phyloP scores from a whole-genome alignment of 192 early-diverging fungal genomes.

The Coemansia sp. region DNA sequence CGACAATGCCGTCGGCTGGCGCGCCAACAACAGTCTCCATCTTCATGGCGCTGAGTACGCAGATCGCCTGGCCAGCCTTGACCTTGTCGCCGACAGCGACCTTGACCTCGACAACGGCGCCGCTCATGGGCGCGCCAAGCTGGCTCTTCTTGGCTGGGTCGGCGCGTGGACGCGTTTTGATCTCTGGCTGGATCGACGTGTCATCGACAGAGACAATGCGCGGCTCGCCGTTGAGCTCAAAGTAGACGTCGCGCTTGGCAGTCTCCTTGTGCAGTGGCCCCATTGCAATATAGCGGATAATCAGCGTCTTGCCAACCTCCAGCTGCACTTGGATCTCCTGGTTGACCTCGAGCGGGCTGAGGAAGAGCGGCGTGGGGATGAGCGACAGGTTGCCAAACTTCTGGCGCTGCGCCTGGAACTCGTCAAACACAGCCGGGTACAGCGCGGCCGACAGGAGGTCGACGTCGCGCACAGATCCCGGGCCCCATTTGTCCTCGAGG shows the following conservation, averaged over 20 bases:
- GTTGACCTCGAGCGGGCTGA: constrained; percentile 78
- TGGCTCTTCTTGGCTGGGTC: constrained; percentile 74
- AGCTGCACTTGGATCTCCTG: constrained; percentile 89
- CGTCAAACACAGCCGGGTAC: constrained; percentile 92
- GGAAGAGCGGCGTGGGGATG: constrained; percentile 89
- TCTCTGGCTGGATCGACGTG: constrained; percentile 59
- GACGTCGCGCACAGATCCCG: constrained; percentile 73
- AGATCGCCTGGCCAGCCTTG: constrained; percentile 88
- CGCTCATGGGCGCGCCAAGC: constrained; percentile 94
- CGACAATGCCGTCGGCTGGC: constrained; percentile 73
- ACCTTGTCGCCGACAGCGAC: constrained; percentile 78
- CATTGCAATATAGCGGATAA: constrained; percentile 86
- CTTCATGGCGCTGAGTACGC: constrained; percentile 96
- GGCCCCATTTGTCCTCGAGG: constrained; percentile 79
- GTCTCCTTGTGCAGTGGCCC: constrained; percentile 73
- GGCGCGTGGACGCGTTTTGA: constrained; percentile 71
- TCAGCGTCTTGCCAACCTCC: constrained; percentile 85
- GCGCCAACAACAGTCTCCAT: constrained; percentile 94
- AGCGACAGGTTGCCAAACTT: constrained; percentile 85
- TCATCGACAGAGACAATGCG: constrained; percentile 77
- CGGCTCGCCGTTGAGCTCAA: constrained; percentile 93
- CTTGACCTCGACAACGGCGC: constrained; percentile 90
- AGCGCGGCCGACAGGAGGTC: constrained; percentile 86
- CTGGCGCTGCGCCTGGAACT: constrained; percentile 70
- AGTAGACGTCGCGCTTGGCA: constrained; percentile 87